Evolutionary conservation across 1,284 basidiomycete genomes (phyloP), one percentile per base, ranked within the genome.

Genomic region (Austroboletus niveus): DNA sequence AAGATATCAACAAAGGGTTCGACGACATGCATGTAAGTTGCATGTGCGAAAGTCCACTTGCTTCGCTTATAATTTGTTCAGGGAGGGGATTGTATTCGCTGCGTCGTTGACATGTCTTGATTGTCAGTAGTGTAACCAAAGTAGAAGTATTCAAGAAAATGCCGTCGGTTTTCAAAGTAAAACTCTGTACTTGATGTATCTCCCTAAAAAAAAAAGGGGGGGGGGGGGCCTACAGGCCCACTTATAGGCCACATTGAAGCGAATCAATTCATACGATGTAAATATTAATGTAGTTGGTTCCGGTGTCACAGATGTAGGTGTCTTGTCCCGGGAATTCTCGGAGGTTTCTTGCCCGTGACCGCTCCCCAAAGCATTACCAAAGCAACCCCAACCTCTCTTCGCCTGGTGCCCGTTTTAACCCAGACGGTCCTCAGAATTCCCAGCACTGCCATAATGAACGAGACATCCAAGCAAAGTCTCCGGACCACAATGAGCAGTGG

Each of bases 51-150:
- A 17, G 27, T 32, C 35, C n/a, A 14, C 8, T 8, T 15, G 11
- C 17, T 47, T 52, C 41, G 30, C 41, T 38, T 22, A 53, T 45
- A 12, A 47, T 27, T n/a, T 11, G 4, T 3, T 7, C 50, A 95
- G 89, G 74, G 73, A 49, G 94, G 94, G 27, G 83, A 94, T 54
- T 98, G 95, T 69, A 95, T 98, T 64, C 88, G 94, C 59, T 95
- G 94, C 59, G 87, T 96, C 24, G 88, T 92, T 38, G 82, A 90
- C 65, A 90, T 92, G 89, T 70, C 75, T 49, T 76, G 62, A 70
- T 48, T 36, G 29, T 43, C 12, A 14, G 24, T 17, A 17, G 17
- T 17, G 17, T 17, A 17, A 17, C 17, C 17, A 17, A 17, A 17
- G 22, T 24, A 24, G 5, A 24, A 5, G 22, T 2, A 24, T 24